Base-by-base conservation (phyloP, 768 basidiomycete species). In the Psilocybe tampanensis region DNA sequence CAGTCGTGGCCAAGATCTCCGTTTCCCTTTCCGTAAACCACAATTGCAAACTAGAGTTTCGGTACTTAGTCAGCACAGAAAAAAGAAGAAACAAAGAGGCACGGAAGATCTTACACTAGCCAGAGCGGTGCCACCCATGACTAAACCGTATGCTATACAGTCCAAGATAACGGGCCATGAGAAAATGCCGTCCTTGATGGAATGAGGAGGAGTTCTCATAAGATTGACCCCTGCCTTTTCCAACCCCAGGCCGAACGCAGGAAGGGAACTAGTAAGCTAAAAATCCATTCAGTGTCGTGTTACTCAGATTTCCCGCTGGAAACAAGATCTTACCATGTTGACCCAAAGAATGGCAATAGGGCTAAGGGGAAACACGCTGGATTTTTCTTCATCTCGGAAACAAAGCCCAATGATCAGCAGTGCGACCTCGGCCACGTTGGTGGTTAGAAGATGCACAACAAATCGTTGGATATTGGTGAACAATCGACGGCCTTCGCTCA, bases 381-480 rank as follows among this genome's bases (percentile, higher is more conserved):
- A 65, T 0, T 73, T 72, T 45, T 75, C 69, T 9, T 70, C 65
- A 59, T 85, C 82, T 58, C 80, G 73, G 73, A 86, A 86, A 11
- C 78, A 80, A 17, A 86, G 74, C 8, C 85, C 85, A 54, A 86
- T 72, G 55, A 85, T 72, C 39, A 87, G 66, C 5, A 83, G 73
- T 6, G 83, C 63, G 8, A 82, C 82, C 70, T 85, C 80, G 13
- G 78, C 82, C 17, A 86, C 72, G 56, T 86, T 85, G 39, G 68
- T 79, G 9, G 80, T 72, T 8, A 85, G 64, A 1, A 86, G 73
- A 60, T 84, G 82, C 15, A 84, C 69, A 26, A 84, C 72, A 64
- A 85, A 85, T 54, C 81, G 77, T 47, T 79, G 76, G 56, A 87
- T 80, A 68, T 85, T 86, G 54, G 76, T 74, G 70, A 85, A 81